These are phyloP conservation scores for Trichoderma sp. DNA, from an alignment of 2,329 filamentous ascomycete genomes.

Conservation along the genomic window DNA sequence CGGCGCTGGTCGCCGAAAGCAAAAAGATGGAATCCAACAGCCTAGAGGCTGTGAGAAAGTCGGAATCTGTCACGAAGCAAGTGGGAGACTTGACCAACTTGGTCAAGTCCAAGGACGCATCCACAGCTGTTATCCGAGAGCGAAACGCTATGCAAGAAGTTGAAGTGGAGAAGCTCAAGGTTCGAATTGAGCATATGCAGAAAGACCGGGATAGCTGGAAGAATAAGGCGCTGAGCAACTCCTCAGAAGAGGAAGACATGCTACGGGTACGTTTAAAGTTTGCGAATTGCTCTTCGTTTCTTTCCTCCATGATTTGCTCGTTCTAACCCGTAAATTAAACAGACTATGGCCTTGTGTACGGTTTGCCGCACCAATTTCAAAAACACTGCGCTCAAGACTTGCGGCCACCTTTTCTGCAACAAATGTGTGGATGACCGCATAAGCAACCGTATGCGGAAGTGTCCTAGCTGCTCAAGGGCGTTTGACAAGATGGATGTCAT, in stretches of 20 bases:
- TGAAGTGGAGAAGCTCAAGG: conserved; percentile 77
- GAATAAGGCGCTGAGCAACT: conserved; percentile 76
- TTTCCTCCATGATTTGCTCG: neutral
- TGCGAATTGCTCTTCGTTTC: neutral
- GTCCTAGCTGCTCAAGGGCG: conserved; percentile 86
- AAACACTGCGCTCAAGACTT: conserved; percentile 88
- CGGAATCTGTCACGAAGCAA: conserved; percentile 73
- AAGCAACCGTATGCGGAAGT: conserved; percentile 87
- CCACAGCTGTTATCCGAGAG: conserved; percentile 51
- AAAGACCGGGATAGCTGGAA: conserved; percentile 87
- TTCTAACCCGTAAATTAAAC: neutral
- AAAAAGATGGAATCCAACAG: conserved; percentile 71
- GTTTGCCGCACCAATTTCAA: conserved; percentile 94
- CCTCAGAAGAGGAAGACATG: conserved; percentile 78
- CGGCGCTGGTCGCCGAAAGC: conserved; percentile 67
- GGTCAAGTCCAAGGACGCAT: conserved; percentile 72
- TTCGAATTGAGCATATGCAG: conserved; percentile 72
- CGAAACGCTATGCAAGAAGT: conserved; percentile 63
- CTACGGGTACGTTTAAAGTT: conserved; percentile 66
- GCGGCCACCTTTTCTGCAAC: conserved; percentile 92
- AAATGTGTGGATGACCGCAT: conserved; percentile 87
- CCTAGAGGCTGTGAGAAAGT: conserved; percentile 65
- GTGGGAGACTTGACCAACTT: conserved; percentile 72
- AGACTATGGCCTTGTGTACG: conserved; percentile 65
- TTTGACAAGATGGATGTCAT: conserved; percentile 92